phyloP scores from a whole-genome alignment of 352 stramenopile species.

The Globisporangium rhizosaccharum region DNA sequence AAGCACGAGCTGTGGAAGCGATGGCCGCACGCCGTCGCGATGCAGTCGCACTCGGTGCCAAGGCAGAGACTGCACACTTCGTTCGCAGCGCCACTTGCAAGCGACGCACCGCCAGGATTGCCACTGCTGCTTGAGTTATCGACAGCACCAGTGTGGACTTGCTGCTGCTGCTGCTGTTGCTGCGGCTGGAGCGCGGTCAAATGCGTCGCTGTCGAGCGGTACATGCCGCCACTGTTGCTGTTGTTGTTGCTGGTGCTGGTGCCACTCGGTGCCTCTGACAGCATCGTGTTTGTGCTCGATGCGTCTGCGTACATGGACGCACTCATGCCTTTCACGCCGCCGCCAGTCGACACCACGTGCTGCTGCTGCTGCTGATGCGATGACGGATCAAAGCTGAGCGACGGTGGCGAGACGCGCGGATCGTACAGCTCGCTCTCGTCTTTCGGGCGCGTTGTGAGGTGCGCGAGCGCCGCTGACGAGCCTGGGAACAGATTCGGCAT shows the following conservation, averaged over 20 bases:
- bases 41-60: slow-evolving; percentile 39
- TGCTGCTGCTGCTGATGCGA: slow-evolving; percentile 8
- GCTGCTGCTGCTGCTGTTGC: no score
- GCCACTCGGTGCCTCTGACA: slow-evolving; percentile 3
- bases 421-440: slow-evolving; percentile 11
- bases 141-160: no score
- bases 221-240: not conserved
- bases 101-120: not conserved
- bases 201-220: not conserved
- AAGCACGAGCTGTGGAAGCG: slow-evolving; percentile 61
- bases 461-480: slow-evolving; percentile 10
- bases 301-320: slow-evolving; percentile 9
- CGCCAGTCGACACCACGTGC: slow-evolving; percentile 2
- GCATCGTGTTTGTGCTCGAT: not conserved
- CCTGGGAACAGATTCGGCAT: slow-evolving; percentile 14
- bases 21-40: slow-evolving; percentile 57
- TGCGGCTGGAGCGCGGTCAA: not conserved
- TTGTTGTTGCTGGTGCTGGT: not conserved
- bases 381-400: slow-evolving; percentile 6
- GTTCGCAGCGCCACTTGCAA: not conserved
- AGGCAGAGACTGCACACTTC: slow-evolving; percentile 41
- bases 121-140: not conserved
- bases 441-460: slow-evolving; percentile 12
- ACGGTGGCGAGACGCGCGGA: slow-evolving; percentile 6
- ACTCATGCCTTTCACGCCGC: not conserved